Evolutionary conservation across 1,284 basidiomycete genomes (phyloP), one percentile per base, ranked within the genome.

Genomic region (Cryptococcus deneoformans): DNA sequence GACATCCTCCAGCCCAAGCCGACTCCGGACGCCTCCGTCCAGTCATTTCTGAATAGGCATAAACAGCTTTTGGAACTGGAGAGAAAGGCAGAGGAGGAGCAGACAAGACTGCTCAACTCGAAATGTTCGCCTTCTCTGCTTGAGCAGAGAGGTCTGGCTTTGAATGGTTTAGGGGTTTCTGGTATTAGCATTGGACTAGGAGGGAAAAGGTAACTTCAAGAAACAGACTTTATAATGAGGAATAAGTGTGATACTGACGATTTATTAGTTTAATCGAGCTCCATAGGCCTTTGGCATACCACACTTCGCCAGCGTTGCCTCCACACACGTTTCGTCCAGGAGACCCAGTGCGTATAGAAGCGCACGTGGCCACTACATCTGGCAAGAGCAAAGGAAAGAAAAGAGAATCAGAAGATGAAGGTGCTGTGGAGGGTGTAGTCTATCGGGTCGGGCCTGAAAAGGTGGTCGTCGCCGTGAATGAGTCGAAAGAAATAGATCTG

Each of bases 301-400:
- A 93, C 69, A 79, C 84, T 1, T 84, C 80, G 29, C 80, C 85
- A 0, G 63, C 83, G 1, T 88, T 96, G 60, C 91, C 91, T 7
- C 87, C 91, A 5, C 92, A 97, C 78, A 87, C 85, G 0, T 85
- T 96, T 66, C 84, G 92, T 68, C 81, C 85, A 10, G 89, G 89
- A 14, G 92, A 96, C 76, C 80, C 94, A 20, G 91, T 88, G 9
- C 82, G 88, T 12, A 86, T 96, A 36, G 89, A 93, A 70, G 85
- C 88, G 24, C 84, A 89, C 70, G 76, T 84, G 0, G 57, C 77
- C 3, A 40, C 43, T 24, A 16, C 54, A 6, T 39, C 46, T 6
- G 57, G 80, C 5, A 87, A 84, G 71, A 81, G 81, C 58, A 57
- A 71, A 43, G 66, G 60, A 16, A 60, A 75, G n/a, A 65, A 67